Base-by-base conservation (phyloP, 1,284 basidiomycete genomes). In the Cutaneotrichosporon dermatis region DNA sequence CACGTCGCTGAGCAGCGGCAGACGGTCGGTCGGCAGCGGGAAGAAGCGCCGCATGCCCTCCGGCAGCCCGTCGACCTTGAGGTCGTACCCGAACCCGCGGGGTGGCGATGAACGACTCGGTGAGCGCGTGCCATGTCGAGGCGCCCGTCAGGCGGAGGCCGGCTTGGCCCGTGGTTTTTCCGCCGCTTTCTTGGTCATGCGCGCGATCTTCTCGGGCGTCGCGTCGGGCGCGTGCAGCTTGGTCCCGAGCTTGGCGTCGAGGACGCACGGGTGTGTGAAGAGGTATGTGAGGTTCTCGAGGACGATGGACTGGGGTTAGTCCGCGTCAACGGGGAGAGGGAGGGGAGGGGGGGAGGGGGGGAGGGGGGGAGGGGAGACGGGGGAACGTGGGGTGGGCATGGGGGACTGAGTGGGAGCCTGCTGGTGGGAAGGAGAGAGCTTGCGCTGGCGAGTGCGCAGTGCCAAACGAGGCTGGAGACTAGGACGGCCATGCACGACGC, bases 221-320 rank as follows among this genome's bases (percentile, higher is more conserved):
- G 91, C 87, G 58, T 80, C 79, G 1, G 66, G 67, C 2, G 63
- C 74, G 69, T 89, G 89, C 4, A 97, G 82, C 8, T 89, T 82
- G 0, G 88, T 92, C 1, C 94, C 94, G 16, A 98, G 86, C 76
- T 97, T 98, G 75, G 92, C 82, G 73, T 98, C 95, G 33, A 96
- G 81, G 55, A 96, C 85, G 69, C 89, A 92, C 2, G 94, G 92
- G 73, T 86, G 87, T 34, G 76, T 69, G 79, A 92, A 97, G 0
- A 82, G 73, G 65, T 86, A 78, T 1, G 88, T 80, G 6, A 95
- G 79, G 73, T 98, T 97, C 77, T 94, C 88, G 5, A 98, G 77
- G 33, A 96, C 91, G 59, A 96, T 80, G 61, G 83, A 86, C 79
- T 92, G 84, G 83, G 69, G 46, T 10, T 35, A 13, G 33, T 8